phyloP scores from a whole-genome alignment of 768 basidiomycete genomes.

The Tulasnella sp. region DNA sequence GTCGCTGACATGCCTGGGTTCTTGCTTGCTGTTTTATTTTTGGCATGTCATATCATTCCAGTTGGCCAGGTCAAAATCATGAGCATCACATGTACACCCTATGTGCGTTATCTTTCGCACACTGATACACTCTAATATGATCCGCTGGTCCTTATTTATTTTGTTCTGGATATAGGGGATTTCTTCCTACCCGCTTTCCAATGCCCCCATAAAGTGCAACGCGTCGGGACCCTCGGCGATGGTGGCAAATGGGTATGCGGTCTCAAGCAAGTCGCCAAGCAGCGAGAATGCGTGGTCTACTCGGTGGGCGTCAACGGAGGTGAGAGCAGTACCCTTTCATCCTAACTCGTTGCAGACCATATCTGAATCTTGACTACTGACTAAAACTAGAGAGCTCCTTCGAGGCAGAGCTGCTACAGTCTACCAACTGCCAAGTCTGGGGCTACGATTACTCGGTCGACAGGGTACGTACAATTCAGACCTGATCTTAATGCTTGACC shows the following conservation, averaged over 20 bases:
- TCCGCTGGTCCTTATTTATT: too few species aligned
- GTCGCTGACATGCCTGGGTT: too few species aligned
- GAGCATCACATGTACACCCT: constrained; percentile 10
- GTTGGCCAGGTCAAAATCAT: neutral
- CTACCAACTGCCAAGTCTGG: constrained; percentile 15
- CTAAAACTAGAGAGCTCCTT: constrained; percentile 14
- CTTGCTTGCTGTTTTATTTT: neutral
- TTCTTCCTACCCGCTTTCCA: constrained; percentile 16
- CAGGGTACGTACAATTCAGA: neutral
- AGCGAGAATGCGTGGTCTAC: constrained; percentile 17
- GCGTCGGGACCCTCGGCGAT: constrained; percentile 16
- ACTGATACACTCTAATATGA: neutral
- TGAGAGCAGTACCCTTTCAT: neutral
- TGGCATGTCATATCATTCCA: neutral
- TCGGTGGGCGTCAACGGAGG: constrained; percentile 8
- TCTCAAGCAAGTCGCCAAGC: constrained; percentile 8
- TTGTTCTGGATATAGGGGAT: constrained; percentile 10
- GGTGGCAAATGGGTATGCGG: constrained; percentile 19
- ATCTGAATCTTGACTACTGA: neutral
- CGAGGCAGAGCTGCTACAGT: constrained; percentile 17
- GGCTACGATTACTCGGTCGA: constrained; percentile 18
- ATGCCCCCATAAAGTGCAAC: constrained; percentile 14
- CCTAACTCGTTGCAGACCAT: neutral
- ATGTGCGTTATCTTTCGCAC: neutral
- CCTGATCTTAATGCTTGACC: neutral